Evolutionary conservation across 495 filamentous ascomycete species (phyloP).

Genomic region (Xylaria palmicola): DNA sequence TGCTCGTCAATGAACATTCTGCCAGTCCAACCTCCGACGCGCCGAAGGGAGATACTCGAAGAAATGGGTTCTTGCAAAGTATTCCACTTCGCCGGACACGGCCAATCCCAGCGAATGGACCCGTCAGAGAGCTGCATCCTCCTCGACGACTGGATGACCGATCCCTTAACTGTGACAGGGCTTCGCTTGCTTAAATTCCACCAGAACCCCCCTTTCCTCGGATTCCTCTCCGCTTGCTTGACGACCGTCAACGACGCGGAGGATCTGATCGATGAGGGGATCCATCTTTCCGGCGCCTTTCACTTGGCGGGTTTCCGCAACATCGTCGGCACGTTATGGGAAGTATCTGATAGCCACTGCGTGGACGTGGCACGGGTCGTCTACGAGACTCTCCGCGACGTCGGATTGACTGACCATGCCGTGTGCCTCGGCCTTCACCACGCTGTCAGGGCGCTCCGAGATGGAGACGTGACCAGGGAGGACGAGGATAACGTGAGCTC

Average conservation of each 20-base stretch:
- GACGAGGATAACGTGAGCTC: too few relatives aligned
- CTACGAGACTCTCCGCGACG: slow-evolving; percentile 27
- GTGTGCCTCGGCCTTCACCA: slow-evolving; percentile 28
- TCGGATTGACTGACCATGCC: slow-evolving; percentile 26
- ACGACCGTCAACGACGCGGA: slow-evolving; percentile 23
- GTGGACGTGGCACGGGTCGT: slow-evolving; percentile 28
- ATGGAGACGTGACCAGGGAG: too few relatives aligned
- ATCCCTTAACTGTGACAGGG: neutral
- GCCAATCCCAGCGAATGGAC: neutral
- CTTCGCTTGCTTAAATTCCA: too few relatives aligned
- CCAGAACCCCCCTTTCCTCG: too few relatives aligned
- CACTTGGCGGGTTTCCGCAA: slow-evolving; percentile 40
- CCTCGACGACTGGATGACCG: neutral
- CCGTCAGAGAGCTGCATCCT: neutral
- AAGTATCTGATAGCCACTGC: slow-evolving; percentile 21
- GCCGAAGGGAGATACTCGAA: neutral
- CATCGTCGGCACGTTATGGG: slow-evolving; percentile 38
- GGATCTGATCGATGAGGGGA: slow-evolving; percentile 26
- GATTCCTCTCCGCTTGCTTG: slow-evolving; percentile 39
- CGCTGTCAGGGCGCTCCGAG: slow-evolving; percentile 2
- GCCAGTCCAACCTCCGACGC: too few relatives aligned
- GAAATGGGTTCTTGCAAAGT: neutral
- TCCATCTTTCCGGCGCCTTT: slow-evolving; percentile 34
- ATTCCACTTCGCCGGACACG: neutral
- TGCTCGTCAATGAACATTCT: too few relatives aligned